A percentile compares a stretch with the other conserved stretches of the same genome.
Evolutionary conservation across 2,329 filamentous ascomycete genomes (phyloP).

Genomic region (Beauveria brongniartii): DNA sequence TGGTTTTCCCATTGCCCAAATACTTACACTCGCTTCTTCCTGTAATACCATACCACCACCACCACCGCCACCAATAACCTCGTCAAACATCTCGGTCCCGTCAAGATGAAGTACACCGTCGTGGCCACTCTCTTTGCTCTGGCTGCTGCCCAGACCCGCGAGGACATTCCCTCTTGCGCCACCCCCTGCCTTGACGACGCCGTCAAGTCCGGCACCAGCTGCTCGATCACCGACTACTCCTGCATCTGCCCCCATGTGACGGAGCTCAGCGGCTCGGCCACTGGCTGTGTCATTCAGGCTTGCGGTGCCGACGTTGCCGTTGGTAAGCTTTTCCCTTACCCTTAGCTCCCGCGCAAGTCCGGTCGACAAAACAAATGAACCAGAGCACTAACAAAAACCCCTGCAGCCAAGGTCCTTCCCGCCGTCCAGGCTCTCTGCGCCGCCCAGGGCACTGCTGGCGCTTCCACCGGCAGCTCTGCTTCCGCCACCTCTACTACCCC

Average conservation of each 20-base stretch:
- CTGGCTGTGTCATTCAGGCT: slow-evolving; percentile 26
- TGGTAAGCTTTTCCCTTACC: slow-evolving; percentile 23
- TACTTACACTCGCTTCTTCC: slow-evolving; percentile 23
- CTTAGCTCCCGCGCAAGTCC: background rate
- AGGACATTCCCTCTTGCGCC: slow-evolving; percentile 31
- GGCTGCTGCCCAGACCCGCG: slow-evolving; percentile 25
- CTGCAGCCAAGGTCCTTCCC: slow-evolving; percentile 30
- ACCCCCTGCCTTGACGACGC: slow-evolving; percentile 27
- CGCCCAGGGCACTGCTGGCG: slow-evolving; percentile 9
- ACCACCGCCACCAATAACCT: background rate
- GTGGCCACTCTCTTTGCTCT: slow-evolving; percentile 26
- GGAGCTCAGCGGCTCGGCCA: slow-evolving; percentile 24
- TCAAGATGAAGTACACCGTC: slow-evolving; percentile 33
- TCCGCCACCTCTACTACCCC: slow-evolving; percentile 9
- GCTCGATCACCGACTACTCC: slow-evolving; percentile 24
- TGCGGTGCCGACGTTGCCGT: slow-evolving; percentile 31
- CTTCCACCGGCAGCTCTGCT: background rate
- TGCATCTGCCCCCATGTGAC: slow-evolving; percentile 29
- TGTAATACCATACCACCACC: slow-evolving; percentile 13
- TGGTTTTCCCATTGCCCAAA: slow-evolving; percentile 18
- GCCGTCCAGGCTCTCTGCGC: slow-evolving; percentile 28
- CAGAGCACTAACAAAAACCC: slow-evolving; percentile 13
- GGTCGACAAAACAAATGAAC: background rate
- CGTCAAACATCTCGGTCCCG: background rate
- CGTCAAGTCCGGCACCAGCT: slow-evolving; percentile 23